A percentile compares a stretch with the other conserved stretches of the same genome.
These are phyloP conservation scores for Acanthamoeba royreba DNA, from an alignment of 208 protist species.

Conservation along the genomic window DNA sequence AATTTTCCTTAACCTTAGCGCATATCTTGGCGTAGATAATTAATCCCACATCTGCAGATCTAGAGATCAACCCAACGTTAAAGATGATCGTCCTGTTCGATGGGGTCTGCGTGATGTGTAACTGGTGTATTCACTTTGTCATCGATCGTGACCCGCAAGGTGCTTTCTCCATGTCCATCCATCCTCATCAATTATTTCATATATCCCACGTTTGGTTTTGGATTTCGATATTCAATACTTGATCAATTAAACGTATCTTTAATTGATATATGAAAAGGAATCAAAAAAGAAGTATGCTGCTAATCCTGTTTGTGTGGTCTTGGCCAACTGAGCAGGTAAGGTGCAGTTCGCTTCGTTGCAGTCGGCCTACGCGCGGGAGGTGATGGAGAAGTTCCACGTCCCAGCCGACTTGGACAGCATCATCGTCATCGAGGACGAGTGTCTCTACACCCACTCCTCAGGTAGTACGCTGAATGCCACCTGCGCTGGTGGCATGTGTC, in stretches of 20 bases:
- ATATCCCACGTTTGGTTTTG: background rate
- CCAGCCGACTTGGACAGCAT: background rate
- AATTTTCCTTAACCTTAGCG: too few relatives aligned
- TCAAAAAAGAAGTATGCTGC: too few relatives aligned
- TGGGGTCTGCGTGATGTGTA: background rate
- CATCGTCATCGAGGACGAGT: background rate
- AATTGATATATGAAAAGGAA: too few relatives aligned
- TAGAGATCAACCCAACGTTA: too few relatives aligned
- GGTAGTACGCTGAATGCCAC: background rate
- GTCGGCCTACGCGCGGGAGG: background rate
- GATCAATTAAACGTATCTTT: too few relatives aligned
- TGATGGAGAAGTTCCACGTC: conserved; percentile 31
- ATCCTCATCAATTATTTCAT: background rate
- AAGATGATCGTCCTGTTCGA: conserved; percentile 8
- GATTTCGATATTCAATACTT: too few relatives aligned
- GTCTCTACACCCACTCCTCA: background rate
- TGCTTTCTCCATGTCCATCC: background rate
- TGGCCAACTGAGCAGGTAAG: too few relatives aligned
- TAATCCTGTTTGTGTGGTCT: too few relatives aligned
- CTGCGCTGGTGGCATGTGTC: background rate
- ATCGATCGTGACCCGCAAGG: background rate
- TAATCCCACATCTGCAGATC: too few relatives aligned
- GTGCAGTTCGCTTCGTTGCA: background rate
- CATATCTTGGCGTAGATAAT: too few relatives aligned
- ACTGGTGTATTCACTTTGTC: background rate